phyloP scores from a whole-genome alignment of 2,329 filamentous ascomycete species.

The Mycocentrospora acerina region DNA sequence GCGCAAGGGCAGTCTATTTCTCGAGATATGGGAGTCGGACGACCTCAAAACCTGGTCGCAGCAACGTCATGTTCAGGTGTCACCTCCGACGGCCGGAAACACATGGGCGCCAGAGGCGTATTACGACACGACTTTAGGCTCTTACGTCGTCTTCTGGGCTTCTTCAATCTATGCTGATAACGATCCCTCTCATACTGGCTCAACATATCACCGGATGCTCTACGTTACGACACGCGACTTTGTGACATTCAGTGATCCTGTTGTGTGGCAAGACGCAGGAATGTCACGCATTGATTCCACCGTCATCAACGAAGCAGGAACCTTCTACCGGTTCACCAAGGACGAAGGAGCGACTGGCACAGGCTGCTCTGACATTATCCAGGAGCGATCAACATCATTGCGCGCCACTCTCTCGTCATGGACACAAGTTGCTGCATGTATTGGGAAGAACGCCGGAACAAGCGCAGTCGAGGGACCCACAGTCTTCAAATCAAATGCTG shows the following conservation, averaged over 20 bases:
- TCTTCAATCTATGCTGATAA: conserved; percentile 48
- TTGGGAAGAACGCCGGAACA: conserved; percentile 54
- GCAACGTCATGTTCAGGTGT: conserved; percentile 54
- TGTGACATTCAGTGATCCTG: conserved; percentile 50
- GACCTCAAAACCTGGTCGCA: conserved; percentile 55
- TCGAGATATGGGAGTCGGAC: conserved; percentile 56
- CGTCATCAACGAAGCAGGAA: conserved; percentile 46
- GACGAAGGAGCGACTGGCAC: conserved; percentile 54
- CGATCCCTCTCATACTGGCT: conserved; percentile 46
- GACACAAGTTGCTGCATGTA: conserved; percentile 51
- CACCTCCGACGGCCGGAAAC: conserved; percentile 53
- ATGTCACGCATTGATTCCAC: conserved; percentile 57
- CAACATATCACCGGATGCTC: conserved; percentile 56
- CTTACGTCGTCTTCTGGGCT: conserved; percentile 52
- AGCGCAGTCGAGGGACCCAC: conserved; percentile 55
- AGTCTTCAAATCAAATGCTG: conserved; percentile 53
- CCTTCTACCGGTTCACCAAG: conserved; percentile 58
- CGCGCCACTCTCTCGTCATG: conserved; percentile 47
- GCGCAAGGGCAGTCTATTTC: conserved; percentile 51
- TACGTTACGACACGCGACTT: conserved; percentile 56
- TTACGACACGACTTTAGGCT: conserved; percentile 48
- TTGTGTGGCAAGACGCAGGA: conserved; percentile 56
- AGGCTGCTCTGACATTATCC: conserved; percentile 57
- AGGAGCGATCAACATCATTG: conserved; percentile 51
- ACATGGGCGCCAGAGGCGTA: conserved; percentile 58